Percentiles rank a stretch among this genome's conserved stretches.
phyloP scores from a whole-genome alignment of 257 asterid genomes.

The Ilex aquifolium region DNA sequence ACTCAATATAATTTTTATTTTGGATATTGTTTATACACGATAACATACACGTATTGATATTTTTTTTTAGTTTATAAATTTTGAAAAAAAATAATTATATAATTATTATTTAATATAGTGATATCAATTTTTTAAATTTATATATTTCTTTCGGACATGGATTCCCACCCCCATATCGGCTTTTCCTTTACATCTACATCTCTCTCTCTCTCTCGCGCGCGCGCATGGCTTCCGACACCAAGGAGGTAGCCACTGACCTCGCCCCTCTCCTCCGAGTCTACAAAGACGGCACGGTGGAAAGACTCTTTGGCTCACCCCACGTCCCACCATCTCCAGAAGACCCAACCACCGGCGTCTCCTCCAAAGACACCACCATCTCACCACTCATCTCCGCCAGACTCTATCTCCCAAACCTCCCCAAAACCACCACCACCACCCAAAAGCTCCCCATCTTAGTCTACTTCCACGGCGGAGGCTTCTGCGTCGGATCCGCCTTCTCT shows the following conservation, averaged over 20 bases:
- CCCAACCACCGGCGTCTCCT: conserved; percentile 19
- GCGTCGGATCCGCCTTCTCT: conserved; percentile 28
- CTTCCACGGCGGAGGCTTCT: conserved; percentile 40
- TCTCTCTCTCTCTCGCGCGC: no score
- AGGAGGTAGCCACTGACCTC: conserved; percentile 10
- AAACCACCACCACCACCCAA: conserved; percentile 1
- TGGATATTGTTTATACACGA: no score
- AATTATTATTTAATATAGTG: no score
- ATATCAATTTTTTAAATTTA: no score
- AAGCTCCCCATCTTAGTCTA: conserved; percentile 30
- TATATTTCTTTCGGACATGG: no score
- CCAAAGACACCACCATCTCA: conserved; percentile 24
- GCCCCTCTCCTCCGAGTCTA: conserved; percentile 19
- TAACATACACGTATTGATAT: no score
- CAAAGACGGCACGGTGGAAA: conserved; percentile 28
- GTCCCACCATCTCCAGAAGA: conserved; percentile 21
- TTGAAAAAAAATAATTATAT: no score
- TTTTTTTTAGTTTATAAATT: no score
- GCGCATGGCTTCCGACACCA: conserved; percentile 10
- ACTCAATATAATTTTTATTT: no score
- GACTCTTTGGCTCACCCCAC: conserved; percentile 13
- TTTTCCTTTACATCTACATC: no score
- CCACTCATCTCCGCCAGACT: conserved; percentile 28
- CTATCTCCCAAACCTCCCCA: conserved; percentile 30
- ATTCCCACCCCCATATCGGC: no score